Conservation (phyloP, 2,329 filamentous ascomycete species). For the Paradendryphiella salina region DNA sequence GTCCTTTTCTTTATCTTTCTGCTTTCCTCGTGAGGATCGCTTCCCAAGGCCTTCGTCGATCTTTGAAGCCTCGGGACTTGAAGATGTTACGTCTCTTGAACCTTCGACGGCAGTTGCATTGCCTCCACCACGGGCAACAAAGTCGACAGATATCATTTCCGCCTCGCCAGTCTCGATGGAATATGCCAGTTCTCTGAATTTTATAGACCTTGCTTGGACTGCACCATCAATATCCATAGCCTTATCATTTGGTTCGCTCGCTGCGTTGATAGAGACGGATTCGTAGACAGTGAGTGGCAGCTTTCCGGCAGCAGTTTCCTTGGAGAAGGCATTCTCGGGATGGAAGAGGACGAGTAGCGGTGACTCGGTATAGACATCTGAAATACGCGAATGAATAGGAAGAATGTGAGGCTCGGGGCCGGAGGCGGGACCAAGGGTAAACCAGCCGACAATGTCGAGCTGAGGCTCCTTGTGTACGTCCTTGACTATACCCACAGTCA, state of each 20-base stretch:
- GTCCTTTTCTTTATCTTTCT: slow-evolving; percentile 56
- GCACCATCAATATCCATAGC: slow-evolving; percentile 67
- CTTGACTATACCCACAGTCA: slow-evolving; percentile 64
- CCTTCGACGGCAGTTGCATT: slow-evolving; percentile 67
- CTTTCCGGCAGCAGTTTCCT: slow-evolving; percentile 68
- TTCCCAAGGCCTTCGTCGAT: slow-evolving; percentile 51
- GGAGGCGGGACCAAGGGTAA: slow-evolving; percentile 71
- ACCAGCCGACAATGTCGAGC: slow-evolving; percentile 87
- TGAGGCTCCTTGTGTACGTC: slow-evolving; percentile 82
- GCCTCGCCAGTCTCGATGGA: slow-evolving; percentile 91
- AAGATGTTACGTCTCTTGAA: slow-evolving; percentile 27
- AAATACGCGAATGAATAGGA: slow-evolving; percentile 76
- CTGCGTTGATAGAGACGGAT: slow-evolving; percentile 55
- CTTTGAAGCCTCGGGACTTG: slow-evolving; percentile 24
- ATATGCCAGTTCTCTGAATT: slow-evolving; percentile 82
- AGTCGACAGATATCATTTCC: slow-evolving; percentile 97
- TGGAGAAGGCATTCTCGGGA: slow-evolving; percentile 59
- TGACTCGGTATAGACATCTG: slow-evolving; percentile 77
- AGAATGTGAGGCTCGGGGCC: slow-evolving; percentile 71
- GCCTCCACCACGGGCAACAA: slow-evolving; percentile 81
- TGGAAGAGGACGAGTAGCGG: slow-evolving; percentile 89
- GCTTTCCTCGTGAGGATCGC: slow-evolving; percentile 55
- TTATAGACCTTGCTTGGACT: slow-evolving; percentile 56
- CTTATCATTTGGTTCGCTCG: slow-evolving; percentile 43
- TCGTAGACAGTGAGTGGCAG: slow-evolving; percentile 92